Percentiles rank a stretch among this genome's conserved stretches.
These are phyloP conservation scores for Grammothele lineata DNA, from an alignment of 768 basidiomycete species.

Conservation along the genomic window DNA sequence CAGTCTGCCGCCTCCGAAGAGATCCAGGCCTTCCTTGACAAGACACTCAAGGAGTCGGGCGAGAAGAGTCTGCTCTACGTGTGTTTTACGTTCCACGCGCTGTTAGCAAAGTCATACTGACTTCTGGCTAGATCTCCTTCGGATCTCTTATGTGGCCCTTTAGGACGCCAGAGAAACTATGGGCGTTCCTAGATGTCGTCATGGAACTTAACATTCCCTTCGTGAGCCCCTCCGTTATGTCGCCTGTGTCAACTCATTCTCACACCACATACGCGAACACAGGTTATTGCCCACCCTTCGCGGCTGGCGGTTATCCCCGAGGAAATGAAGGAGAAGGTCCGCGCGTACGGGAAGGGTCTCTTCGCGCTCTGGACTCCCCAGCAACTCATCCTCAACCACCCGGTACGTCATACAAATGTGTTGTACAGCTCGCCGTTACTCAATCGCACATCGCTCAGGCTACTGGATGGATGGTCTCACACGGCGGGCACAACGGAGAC, in stretches of 20 bases:
- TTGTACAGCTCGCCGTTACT: neutral
- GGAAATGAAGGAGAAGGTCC: slow-evolving; percentile 11
- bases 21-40: slow-evolving; percentile 15
- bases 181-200: slow-evolving; percentile 18
- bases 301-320: slow-evolving; percentile 14
- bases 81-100: neutral
- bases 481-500: slow-evolving; percentile 22
- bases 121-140: slow-evolving; percentile 19
- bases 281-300: slow-evolving; percentile 21
- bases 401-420: slow-evolving; percentile 16
- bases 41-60: slow-evolving; percentile 8
- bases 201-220: slow-evolving; percentile 20
- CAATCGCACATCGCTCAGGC: slow-evolving; percentile 8
- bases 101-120: neutral
- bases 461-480: slow-evolving; percentile 24
- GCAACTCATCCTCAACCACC: slow-evolving; percentile 22
- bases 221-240: slow-evolving; percentile 8
- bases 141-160: slow-evolving; percentile 19
- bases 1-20: slow-evolving; percentile 6
- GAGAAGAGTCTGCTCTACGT: slow-evolving; percentile 20
- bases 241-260: neutral
- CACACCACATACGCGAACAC: neutral
- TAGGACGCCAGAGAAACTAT: slow-evolving; percentile 15
- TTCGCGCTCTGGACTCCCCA: slow-evolving; percentile 24
- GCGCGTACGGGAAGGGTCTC: slow-evolving; percentile 15